Conservation (phyloP, 257 asterid genomes). For the Leptodermis oblonga region DNA sequence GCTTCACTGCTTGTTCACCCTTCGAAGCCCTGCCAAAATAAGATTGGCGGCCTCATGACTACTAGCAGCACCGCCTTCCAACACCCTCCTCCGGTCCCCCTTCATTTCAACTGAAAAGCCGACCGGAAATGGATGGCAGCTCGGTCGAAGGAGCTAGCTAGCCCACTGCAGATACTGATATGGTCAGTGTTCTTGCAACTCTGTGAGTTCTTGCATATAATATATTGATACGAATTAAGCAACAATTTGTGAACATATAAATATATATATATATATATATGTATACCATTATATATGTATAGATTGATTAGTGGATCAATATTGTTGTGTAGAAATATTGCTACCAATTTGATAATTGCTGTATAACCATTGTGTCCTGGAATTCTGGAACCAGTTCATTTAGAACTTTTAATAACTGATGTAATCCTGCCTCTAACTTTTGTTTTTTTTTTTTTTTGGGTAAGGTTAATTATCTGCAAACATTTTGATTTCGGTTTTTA, state of each 20-base stretch:
- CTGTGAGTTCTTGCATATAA: conserved; percentile 3
- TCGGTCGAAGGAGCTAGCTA: too few relatives aligned
- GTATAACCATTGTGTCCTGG: conserved; percentile 1
- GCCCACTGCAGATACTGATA: conserved; percentile 1
- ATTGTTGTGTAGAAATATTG: conserved; percentile 13
- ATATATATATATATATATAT: background rate
- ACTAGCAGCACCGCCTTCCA: conserved; percentile 21
- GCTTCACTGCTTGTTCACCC: too few relatives aligned
- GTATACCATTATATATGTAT: background rate
- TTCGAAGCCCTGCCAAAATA: conserved; percentile 26
- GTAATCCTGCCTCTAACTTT: background rate
- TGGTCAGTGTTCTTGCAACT: background rate
- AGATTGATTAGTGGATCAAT: background rate
- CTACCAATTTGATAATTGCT: conserved; percentile 5
- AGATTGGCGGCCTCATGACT: conserved; percentile 23
- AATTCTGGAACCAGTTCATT: background rate
- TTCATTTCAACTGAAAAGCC: conserved; percentile 20
- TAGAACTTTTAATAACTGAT: background rate
- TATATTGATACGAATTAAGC: conserved; percentile 1
- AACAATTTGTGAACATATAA: conserved; percentile 2
- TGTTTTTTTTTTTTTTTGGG: background rate
- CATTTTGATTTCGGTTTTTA: too few relatives aligned
- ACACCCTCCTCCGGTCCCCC: conserved; percentile 34
- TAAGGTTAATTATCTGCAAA: too few relatives aligned
- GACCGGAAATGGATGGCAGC: too few relatives aligned